Evolutionary conservation across 192 early-diverging fungal genomes (phyloP).

Genomic region (Backusella tuberculispora): DNA sequence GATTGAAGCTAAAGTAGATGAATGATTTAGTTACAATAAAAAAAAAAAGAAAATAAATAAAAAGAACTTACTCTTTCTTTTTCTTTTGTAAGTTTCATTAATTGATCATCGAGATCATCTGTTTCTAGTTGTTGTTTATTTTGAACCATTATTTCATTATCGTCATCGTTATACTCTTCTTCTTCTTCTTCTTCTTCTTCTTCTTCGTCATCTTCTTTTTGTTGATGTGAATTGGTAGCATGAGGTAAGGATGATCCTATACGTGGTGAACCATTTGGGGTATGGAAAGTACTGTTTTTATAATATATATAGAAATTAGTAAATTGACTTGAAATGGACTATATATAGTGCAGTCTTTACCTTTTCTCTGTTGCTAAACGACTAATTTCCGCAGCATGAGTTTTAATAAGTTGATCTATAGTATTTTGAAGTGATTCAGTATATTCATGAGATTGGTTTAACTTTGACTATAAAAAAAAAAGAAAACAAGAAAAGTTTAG

Average conservation of each 20-base stretch:
- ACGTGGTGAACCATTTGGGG: conserved; percentile 31
- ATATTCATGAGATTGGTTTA: conserved; percentile 22
- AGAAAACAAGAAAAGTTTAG: not conserved
- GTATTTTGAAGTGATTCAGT: conserved; percentile 23
- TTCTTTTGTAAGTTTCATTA: conserved; percentile 47
- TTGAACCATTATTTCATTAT: too few relatives aligned
- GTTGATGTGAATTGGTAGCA: not conserved
- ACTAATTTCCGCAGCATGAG: conserved; percentile 22
- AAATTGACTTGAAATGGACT: not conserved
- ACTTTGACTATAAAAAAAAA: not conserved
- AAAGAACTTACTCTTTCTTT: conserved; percentile 39
- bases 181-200: not conserved
- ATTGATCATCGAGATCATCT: conserved; percentile 44
- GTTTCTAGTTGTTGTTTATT: not conserved
- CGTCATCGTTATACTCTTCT: not conserved
- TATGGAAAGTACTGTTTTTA: conserved; percentile 1
- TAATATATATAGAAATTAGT: not conserved
- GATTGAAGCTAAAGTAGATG: conserved; percentile 43
- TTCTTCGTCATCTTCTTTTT: not conserved
- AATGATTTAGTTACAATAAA: not conserved
- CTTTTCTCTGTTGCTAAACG: conserved; percentile 6
- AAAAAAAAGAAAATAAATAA: not conserved
- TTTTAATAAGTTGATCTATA: conserved; percentile 26
- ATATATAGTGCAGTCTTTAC: not conserved
- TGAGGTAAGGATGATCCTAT: not conserved